phyloP scores from a whole-genome alignment of 1,284 basidiomycete genomes.

The Retiboletus fuscus region DNA sequence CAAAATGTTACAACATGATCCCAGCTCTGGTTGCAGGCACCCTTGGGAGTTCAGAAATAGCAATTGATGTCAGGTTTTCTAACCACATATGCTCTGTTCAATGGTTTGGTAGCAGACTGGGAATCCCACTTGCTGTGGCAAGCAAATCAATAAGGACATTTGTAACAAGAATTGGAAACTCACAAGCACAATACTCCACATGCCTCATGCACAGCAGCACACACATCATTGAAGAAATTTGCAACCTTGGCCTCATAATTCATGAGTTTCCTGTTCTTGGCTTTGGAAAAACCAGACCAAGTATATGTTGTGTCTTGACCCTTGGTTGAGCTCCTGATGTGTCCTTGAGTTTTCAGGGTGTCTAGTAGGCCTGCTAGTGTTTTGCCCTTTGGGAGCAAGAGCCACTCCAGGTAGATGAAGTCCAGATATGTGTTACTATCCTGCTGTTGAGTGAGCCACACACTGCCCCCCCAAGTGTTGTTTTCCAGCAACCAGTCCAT shows the following conservation, averaged over 20 bases:
- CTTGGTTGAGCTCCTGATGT: background rate
- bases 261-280: too few relatives aligned
- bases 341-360: background rate
- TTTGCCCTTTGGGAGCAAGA: background rate
- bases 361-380: background rate
- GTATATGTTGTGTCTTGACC: too few relatives aligned
- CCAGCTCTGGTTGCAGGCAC: background rate
- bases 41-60: background rate
- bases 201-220: background rate
- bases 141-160: background rate
- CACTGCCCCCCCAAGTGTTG: background rate
- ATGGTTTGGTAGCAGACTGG: background rate
- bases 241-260: background rate
- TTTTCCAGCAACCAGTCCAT: conserved; percentile 4
- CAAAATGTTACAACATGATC: conserved; percentile 3
- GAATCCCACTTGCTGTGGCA: background rate
- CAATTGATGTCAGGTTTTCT: conserved; percentile 11
- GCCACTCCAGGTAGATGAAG: background rate
- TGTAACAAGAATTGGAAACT: background rate
- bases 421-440: background rate
- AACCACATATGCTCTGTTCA: background rate
- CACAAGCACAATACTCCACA: conserved; percentile 1
- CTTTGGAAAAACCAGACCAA: background rate
- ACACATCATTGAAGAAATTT: background rate
- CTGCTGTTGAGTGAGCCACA: background rate